phyloP scores from a whole-genome alignment of 192 early-diverging fungal genomes.

The Geosiphon pyriformis region DNA sequence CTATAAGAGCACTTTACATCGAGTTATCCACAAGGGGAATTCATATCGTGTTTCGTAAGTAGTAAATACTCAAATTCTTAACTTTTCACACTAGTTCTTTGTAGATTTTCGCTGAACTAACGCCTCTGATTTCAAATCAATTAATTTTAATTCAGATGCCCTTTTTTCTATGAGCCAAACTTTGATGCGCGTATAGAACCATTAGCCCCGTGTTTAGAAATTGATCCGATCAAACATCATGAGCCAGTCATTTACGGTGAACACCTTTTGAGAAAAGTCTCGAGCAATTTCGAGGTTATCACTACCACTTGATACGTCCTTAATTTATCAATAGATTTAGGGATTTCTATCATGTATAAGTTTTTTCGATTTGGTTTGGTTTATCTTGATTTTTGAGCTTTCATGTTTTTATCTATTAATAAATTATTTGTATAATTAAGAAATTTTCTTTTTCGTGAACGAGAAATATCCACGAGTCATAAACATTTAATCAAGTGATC shows the following conservation, averaged over 20 bases:
- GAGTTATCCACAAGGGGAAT: conserved; percentile 42
- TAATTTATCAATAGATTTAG: too few species aligned
- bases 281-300: neutral
- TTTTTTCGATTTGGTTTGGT: too few species aligned
- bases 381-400: too few species aligned
- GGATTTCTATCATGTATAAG: too few species aligned
- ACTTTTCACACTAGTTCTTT: too few species aligned
- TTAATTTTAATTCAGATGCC: conserved; percentile 24
- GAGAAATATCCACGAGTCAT: too few species aligned
- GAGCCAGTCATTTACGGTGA: conserved; percentile 43
- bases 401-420: too few species aligned
- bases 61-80: neutral
- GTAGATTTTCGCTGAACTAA: too few species aligned
- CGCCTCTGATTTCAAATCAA: neutral
- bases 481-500: too few species aligned
- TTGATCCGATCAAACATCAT: conserved; percentile 19
- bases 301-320: too few species aligned
- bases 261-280: conserved; percentile 40
- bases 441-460: too few species aligned
- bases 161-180: conserved; percentile 49
- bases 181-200: conserved; percentile 47
- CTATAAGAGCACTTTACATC: conserved; percentile 42
- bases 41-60: conserved; percentile 37
- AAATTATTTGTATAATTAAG: too few species aligned
- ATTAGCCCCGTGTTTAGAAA: conserved; percentile 26